Conservation (phyloP, 192 early-diverging fungal genomes). For the Entrophospora sp. region DNA sequence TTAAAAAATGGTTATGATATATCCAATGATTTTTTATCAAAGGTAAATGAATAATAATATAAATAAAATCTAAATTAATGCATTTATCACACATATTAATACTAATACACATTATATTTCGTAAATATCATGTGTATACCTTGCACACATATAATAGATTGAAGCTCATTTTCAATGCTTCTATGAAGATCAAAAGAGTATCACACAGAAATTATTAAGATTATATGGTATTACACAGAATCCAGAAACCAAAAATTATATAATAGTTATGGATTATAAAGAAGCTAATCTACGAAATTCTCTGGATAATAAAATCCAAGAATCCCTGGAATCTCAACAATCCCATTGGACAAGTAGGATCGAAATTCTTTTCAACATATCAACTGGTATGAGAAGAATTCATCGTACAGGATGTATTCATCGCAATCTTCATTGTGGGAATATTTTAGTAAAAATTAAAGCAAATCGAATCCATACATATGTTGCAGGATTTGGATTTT, state of each 20-base stretch:
- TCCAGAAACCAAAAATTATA: neutral
- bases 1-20: neutral
- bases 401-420: constrained; percentile 27
- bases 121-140: too few relatives aligned
- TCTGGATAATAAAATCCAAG: neutral
- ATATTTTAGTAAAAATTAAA: neutral
- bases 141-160: too few relatives aligned
- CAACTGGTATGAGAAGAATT: constrained; percentile 5
- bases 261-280: too few relatives aligned
- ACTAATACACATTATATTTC: too few relatives aligned
- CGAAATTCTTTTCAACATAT: neutral
- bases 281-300: neutral
- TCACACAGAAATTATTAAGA: neutral
- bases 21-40: neutral
- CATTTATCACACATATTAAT: too few relatives aligned
- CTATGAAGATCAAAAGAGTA: too few relatives aligned
- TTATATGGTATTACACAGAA: neutral
- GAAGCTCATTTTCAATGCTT: too few relatives aligned
- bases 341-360: neutral
- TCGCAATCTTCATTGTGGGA: constrained; percentile 18
- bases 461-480: constrained; percentile 23
- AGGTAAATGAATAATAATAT: neutral
- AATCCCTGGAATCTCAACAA: too few relatives aligned
- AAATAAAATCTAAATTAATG: too few relatives aligned
- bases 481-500: constrained; percentile 23